These are phyloP conservation scores for Cutaneotrichosporon arboriforme DNA, from an alignment of 1,284 basidiomycete species.

Conservation along the genomic window DNA sequence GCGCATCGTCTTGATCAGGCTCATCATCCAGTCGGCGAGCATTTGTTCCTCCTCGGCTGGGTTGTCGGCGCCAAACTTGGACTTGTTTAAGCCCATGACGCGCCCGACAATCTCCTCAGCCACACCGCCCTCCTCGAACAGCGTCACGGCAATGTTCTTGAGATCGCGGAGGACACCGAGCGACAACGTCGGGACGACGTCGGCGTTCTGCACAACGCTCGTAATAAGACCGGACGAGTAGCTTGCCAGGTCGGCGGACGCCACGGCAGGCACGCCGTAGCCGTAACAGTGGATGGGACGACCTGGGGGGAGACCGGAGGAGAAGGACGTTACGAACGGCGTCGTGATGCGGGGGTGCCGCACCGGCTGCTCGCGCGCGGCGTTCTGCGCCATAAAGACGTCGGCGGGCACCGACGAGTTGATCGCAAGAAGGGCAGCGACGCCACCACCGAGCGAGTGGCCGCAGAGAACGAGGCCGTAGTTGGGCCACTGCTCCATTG, in stretches of 20 bases:
- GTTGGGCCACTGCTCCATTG: slow-evolving; percentile 46
- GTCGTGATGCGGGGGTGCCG: slow-evolving; percentile 46
- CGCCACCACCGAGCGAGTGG: slow-evolving; percentile 52
- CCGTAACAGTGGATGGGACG: slow-evolving; percentile 51
- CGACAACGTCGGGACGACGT: slow-evolving; percentile 44
- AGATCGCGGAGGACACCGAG: slow-evolving; percentile 52
- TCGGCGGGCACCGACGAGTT: slow-evolving; percentile 37
- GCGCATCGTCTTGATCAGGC: slow-evolving; percentile 47
- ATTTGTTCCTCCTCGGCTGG: slow-evolving; percentile 22
- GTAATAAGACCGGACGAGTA: slow-evolving; percentile 51
- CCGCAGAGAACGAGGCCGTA: slow-evolving; percentile 53
- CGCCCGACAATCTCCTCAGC: slow-evolving; percentile 52
- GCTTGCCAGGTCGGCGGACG: slow-evolving; percentile 49
- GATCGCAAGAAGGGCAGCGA: slow-evolving; percentile 48
- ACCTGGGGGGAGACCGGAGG: slow-evolving; percentile 50
- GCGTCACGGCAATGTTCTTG: slow-evolving; percentile 49
- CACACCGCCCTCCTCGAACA: slow-evolving; percentile 47
- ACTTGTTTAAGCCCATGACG: slow-evolving; percentile 40
- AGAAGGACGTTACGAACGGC: slow-evolving; percentile 50
- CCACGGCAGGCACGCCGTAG: slow-evolving; percentile 49
- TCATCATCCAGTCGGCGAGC: slow-evolving; percentile 47
- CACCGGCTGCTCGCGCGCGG: slow-evolving; percentile 12
- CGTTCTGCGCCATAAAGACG: slow-evolving; percentile 34
- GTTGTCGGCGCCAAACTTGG: slow-evolving; percentile 15
- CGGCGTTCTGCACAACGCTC: slow-evolving; percentile 48